Percentiles rank a stretch among this genome's conserved stretches.
Conservation (phyloP, 345 rosid genomes). For the Dimocarpus longan region DNA sequence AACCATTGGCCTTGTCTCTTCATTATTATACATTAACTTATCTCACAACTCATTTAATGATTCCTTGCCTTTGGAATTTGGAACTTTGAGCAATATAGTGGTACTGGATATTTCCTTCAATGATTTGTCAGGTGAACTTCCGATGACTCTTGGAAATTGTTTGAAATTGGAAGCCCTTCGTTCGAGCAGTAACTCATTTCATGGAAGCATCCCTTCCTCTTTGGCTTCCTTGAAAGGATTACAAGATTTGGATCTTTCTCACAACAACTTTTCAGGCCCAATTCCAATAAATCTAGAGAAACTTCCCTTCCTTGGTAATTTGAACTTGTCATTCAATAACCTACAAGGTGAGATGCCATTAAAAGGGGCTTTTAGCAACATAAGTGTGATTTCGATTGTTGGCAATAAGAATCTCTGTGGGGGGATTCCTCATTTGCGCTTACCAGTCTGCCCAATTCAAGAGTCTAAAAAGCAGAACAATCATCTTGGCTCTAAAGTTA, state of each 20-base stretch:
- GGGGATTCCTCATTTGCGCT: constrained; percentile 23
- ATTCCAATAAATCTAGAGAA: constrained; percentile 22
- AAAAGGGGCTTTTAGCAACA: constrained; percentile 39
- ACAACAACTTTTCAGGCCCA: constrained; percentile 34
- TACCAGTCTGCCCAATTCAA: constrained; percentile 16
- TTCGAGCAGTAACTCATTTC: constrained; percentile 31
- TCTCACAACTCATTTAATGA: too few relatives aligned
- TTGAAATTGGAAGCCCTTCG: constrained; percentile 10
- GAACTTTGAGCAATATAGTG: too few relatives aligned
- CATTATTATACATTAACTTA: constrained; percentile 24
- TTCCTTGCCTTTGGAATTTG: too few relatives aligned
- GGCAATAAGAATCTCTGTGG: constrained; percentile 44
- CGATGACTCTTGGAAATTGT: constrained; percentile 30
- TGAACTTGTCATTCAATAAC: constrained; percentile 42
- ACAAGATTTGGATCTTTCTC: constrained; percentile 31
- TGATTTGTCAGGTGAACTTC: constrained; percentile 27
- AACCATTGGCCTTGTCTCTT: constrained; percentile 23
- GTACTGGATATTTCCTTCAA: too few relatives aligned
- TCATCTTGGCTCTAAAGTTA: background rate
- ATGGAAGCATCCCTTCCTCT: constrained; percentile 36
- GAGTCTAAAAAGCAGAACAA: background rate
- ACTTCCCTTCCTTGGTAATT: background rate
- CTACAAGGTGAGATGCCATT: constrained; percentile 44
- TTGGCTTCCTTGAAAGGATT: constrained; percentile 30
- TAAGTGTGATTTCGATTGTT: constrained; percentile 26